Base-by-base conservation (phyloP, 2,329 filamentous ascomycete species). In the Aspergillus versicolor region DNA sequence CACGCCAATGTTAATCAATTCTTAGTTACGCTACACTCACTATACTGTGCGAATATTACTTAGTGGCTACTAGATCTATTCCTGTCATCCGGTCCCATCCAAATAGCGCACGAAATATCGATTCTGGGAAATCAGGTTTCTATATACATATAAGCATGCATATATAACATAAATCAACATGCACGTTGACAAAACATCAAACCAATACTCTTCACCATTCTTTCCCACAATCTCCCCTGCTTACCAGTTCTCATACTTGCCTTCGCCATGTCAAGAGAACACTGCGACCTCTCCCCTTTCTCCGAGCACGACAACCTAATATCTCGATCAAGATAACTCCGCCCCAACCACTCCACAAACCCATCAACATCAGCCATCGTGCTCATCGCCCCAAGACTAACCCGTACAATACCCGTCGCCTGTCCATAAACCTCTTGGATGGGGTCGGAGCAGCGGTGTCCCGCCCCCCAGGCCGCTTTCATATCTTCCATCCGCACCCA, bases 301-400 rank as follows among this genome's bases (percentile, higher is more conserved):
- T 51, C 27, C 12, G n/a, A 12, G 13, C 9, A 48, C 8, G 22
- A 13, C 8, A 17, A 2, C 17, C 17, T 13, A 27, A 51, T 47
- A 7, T 57, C 34, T 6, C 11, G 24, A 21, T 57, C 45, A 0
- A 34, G 21, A 38, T 57, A 57, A 15, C 40, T 57, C n/a, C 50
- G 40, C 3, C 45, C 22, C 11, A 57, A 24, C 55, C 55, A 62
- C 12, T 48, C 46, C 13, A 55, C 34, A 38, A 60, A 58, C 3
- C 11, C 12, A 15, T 62, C 50, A 2, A 60, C 45, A 21, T 62
- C 60, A 0, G 42, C 44, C n/a, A 32, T 12, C 3, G 53, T 62
- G 22, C 55, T 60, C 60, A 62, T 62, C 4, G 60, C 60, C 21
- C 60, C 60, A 2, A 62, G 45, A 44, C 60, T 62, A 17, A 58